A percentile compares a stretch with the other conserved stretches of the same genome.
Evolutionary conservation across 164 flowering plant species (phyloP).

Genomic region (Amborella trichopoda): DNA sequence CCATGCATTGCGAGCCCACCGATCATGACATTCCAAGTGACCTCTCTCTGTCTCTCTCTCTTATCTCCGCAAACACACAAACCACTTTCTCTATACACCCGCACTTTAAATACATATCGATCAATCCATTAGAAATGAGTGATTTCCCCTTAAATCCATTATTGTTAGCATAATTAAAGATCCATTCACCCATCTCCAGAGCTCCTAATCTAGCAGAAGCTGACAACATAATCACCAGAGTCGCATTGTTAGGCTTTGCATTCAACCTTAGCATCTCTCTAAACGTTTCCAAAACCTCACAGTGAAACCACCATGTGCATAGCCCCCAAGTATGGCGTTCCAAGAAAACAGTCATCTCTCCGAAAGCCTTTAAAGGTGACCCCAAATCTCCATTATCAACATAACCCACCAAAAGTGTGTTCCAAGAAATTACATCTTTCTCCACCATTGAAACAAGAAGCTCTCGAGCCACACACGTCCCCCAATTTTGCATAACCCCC

Average conservation of each 20-base stretch:
- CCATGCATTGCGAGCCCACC: conserved; percentile 61
- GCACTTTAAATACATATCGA: conserved; percentile 74
- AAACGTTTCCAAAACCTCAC: conserved; percentile 37
- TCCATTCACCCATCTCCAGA: conserved; percentile 45
- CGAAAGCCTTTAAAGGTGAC: conserved; percentile 31
- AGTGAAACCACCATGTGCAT: conserved; percentile 25
- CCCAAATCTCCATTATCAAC: conserved; percentile 29
- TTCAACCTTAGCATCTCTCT: conserved; percentile 42
- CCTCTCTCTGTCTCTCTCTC: conserved; percentile 39
- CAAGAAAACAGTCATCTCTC: conserved; percentile 64
- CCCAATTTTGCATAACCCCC: conserved; percentile 36
- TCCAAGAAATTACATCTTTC: conserved; percentile 53
- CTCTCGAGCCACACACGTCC: conserved; percentile 35
- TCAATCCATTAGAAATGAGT: conserved; percentile 42
- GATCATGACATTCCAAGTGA: conserved; percentile 62
- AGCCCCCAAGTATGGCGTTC: conserved; percentile 62
- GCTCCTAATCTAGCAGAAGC: conserved; percentile 61
- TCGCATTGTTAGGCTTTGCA: conserved; percentile 50
- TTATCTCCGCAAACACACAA: conserved; percentile 33
- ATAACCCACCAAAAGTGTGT: conserved; percentile 47
- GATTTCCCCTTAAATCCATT: conserved; percentile 32
- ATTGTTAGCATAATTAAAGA: conserved; percentile 39
- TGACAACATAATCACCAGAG: conserved; percentile 43
- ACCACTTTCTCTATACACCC: conserved; percentile 42
- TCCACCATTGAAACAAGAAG: conserved; percentile 42